Evolutionary conservation across 2,329 filamentous ascomycete genomes (phyloP).

Genomic region (Nothophaeocryptopus gaeumannii): DNA sequence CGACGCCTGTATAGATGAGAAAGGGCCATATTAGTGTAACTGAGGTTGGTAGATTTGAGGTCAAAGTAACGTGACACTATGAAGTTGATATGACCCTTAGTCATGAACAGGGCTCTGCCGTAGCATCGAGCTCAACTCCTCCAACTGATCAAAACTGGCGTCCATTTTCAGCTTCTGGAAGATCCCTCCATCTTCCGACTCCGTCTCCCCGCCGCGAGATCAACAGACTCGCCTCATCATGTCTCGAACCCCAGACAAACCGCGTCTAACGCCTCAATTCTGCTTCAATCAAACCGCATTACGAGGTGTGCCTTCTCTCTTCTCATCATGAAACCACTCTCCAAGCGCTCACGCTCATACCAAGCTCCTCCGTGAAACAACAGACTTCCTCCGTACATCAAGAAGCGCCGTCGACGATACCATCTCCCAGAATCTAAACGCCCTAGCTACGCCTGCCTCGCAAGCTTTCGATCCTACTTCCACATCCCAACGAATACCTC

Average conservation of each 20-base stretch:
- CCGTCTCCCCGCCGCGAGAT: too few relatives aligned
- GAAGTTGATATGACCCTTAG: too few relatives aligned
- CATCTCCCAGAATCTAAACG: slow-evolving; percentile 90
- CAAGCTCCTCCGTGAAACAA: slow-evolving; percentile 18
- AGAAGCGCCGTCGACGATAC: slow-evolving; percentile 85
- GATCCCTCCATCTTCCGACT: too few relatives aligned
- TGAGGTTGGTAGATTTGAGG: too few relatives aligned
- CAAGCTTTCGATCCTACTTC: slow-evolving; percentile 75
- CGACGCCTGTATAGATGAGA: too few relatives aligned
- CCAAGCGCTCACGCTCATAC: slow-evolving; percentile 32
- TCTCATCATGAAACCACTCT: neutral
- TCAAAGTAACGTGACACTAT: too few relatives aligned
- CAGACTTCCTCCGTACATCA: slow-evolving; percentile 88
- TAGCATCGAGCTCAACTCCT: too few relatives aligned
- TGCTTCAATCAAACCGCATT: slow-evolving; percentile 53
- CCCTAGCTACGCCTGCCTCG: slow-evolving; percentile 71
- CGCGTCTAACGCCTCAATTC: slow-evolving; percentile 47
- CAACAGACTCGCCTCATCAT: slow-evolving; percentile 28
- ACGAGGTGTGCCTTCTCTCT: slow-evolving; percentile 39
- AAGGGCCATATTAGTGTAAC: too few relatives aligned
- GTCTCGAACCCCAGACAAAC: slow-evolving; percentile 42
- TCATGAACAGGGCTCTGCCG: too few relatives aligned
- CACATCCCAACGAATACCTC: slow-evolving; percentile 61
- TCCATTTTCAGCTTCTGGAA: too few relatives aligned
- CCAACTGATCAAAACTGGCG: too few relatives aligned